Evolutionary conservation across 164 flowering plant species (phyloP), one percentile per base, ranked within the genome.

Genomic region (Annona cherimola): DNA sequence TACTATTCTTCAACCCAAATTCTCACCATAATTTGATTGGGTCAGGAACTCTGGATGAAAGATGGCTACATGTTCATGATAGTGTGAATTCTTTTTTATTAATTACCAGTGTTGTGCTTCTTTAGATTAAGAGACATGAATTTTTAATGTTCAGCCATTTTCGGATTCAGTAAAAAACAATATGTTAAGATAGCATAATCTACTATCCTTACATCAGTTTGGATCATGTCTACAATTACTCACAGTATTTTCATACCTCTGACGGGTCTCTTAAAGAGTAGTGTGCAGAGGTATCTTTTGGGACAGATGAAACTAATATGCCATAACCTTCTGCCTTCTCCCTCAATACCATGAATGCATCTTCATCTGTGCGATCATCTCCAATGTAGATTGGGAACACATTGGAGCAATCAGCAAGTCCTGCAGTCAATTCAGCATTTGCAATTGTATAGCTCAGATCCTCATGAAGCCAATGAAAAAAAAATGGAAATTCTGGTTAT

Each of bases 331-430:
- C 78, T 65, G 77, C 81, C 35, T 81, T 79, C 70, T 87, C 89
- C 69, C 85, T 78, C 78, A 89, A 63, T 5, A 86, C 81, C 92
- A 83, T 83, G 69, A 67, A 57, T 46, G 59, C 71, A 73, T 91
- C 97, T 79, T 91, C 97, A 80, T 91, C 96, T 16, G 96, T 91
- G 50, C 87, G 83, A 72, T 91, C 96, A 79, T 91, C 96, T 74
- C 96, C 97, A 63, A 89, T 80, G 67, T 91, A 91, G 54, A 91
- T 89, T 1, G 97, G 89, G 16, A 91, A 85, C 70, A 91, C 90
- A 75, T 91, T 90, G 39, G 85, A 87, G 46, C 81, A 79, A 75
- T 87, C 71, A 67, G 69, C 80, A 1, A 90, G 75, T 4, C 94
- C 97, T 92, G 73, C 70, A 77, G 60, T 26, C 4, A 6, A 46